Percentiles rank a stretch among this genome's conserved stretches.
Evolutionary conservation across 495 filamentous ascomycete species (phyloP).

Genomic region (Annulohypoxylon stygium): DNA sequence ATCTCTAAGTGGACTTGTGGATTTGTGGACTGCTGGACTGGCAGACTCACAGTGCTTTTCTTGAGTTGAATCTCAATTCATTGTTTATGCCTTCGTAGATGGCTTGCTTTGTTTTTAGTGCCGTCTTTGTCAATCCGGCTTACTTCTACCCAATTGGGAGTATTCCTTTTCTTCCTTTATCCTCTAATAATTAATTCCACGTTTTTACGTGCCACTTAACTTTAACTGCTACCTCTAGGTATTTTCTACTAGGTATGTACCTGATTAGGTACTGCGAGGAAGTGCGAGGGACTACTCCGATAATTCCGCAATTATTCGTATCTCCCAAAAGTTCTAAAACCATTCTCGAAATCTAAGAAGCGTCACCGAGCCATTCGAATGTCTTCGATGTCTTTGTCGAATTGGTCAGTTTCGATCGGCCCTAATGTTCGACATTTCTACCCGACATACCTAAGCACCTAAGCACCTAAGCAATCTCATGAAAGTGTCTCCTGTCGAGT

Average conservation of each 20-base stretch:
- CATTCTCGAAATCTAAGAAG: not conserved
- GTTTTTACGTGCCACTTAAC: not conserved
- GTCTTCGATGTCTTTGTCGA: not conserved
- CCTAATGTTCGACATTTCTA: constrained; percentile 15
- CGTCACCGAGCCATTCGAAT: constrained; percentile 7
- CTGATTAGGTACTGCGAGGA: too few species aligned
- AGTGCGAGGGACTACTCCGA: constrained; percentile 1
- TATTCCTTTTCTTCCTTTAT: not conserved
- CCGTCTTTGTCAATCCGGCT: not conserved
- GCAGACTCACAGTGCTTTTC: too few species aligned
- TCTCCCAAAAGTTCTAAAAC: not conserved
- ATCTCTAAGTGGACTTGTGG: not conserved
- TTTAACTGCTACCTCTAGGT: too few species aligned
- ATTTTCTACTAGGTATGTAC: too few species aligned
- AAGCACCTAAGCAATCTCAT: constrained; percentile 8
- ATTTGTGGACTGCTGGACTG: too few species aligned
- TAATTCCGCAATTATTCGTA: not conserved
- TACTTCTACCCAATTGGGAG: constrained; percentile 8
- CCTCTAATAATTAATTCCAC: not conserved
- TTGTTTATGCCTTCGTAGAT: not conserved
- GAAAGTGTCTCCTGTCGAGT: constrained; percentile 7
- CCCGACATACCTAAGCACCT: not conserved
- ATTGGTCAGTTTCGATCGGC: constrained; percentile 23
- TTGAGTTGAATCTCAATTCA: not conserved
- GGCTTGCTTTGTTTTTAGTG: not conserved